Conservation (phyloP, 2,329 filamentous ascomycete species). For the Aspergillus sergii region DNA sequence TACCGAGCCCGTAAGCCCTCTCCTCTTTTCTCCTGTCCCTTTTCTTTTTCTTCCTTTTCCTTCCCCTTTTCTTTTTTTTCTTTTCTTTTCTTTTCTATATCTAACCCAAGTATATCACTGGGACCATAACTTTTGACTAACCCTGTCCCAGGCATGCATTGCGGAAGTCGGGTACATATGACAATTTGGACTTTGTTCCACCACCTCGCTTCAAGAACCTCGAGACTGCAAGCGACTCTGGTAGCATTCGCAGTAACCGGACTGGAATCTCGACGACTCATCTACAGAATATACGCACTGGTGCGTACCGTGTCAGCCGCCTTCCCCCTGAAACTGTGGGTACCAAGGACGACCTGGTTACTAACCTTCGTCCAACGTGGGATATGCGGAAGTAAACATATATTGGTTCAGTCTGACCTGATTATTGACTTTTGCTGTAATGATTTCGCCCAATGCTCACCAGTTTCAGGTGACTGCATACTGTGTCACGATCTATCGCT, state of each 20-base stretch:
- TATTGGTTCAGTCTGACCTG: background rate
- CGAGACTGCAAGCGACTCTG: constrained; percentile 48
- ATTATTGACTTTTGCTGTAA: constrained; percentile 19
- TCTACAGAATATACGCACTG: constrained; percentile 71
- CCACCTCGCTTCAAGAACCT: constrained; percentile 49
- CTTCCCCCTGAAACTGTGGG: constrained; percentile 82
- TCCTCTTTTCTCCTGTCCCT: background rate
- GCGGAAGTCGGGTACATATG: constrained; percentile 53
- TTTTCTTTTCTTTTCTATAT: background rate
- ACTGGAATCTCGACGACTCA: constrained; percentile 75
- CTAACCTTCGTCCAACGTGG: constrained; percentile 61
- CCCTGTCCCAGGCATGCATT: constrained; percentile 44
- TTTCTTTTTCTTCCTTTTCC: background rate
- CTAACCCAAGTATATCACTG: background rate
- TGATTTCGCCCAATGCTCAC: constrained; percentile 16
- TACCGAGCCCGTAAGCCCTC: constrained; percentile 87
- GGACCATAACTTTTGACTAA: constrained; percentile 17
- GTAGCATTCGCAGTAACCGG: constrained; percentile 66
- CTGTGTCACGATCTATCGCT: constrained; percentile 24
- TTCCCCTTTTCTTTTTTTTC: background rate
- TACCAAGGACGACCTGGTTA: constrained; percentile 67
- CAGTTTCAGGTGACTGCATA: constrained; percentile 14
- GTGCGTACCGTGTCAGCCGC: constrained; percentile 83
- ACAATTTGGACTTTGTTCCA: constrained; percentile 53
- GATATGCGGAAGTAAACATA: constrained; percentile 45